Base-by-base conservation (phyloP, 108 stramenopile species). In the Skeletonema grethae region DNA sequence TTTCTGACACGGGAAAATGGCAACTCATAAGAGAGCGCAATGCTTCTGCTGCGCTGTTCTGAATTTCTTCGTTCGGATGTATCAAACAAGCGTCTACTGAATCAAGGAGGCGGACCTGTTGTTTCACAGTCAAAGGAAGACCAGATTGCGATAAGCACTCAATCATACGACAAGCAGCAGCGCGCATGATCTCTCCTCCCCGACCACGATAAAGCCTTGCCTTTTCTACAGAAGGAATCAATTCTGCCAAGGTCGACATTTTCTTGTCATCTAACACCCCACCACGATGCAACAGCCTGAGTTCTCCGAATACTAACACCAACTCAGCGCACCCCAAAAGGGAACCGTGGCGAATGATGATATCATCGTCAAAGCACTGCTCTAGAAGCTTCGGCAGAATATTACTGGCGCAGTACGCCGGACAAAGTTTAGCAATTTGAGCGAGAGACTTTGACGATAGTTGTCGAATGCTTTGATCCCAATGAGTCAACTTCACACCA, bases 101-200 rank as follows among this genome's bases (percentile, higher is more conserved):
- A 65, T 98, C 97, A 9, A 99, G 78, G 25, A 98, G 72, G 57
- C 92, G 82, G 18, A 98, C 91, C 78, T 96, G 94, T 60, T 88
- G 84, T 62, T 75, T 89, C 4, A 89, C 88, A 12, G 87, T 63
- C 22, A 98, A 61, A 36, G 87, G 87, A n/a, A 95, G 63, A 16
- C 68, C 53, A 3, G 95, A 82, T 9, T 88, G 63, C 11, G 94
- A 88, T 13, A 97, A 73, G 73, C 93, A 95, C 76, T 97, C 95
- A 73, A 98, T 95, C 67, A 98, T 73, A 35, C 89, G 75, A 71
- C 97, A 98, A 38, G 92, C 92, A 61, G 97, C 98, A 28, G 69
- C 72, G 25, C 97, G 88, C 86, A 98, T 95, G 12, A 94, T 87
- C 77, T 98, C 97, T 29, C 99, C 97, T 24, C 98, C 99, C 15